These are phyloP conservation scores for Wallacemonas sp. DNA, from an alignment of 208 protist genomes.

Conservation along the genomic window DNA sequence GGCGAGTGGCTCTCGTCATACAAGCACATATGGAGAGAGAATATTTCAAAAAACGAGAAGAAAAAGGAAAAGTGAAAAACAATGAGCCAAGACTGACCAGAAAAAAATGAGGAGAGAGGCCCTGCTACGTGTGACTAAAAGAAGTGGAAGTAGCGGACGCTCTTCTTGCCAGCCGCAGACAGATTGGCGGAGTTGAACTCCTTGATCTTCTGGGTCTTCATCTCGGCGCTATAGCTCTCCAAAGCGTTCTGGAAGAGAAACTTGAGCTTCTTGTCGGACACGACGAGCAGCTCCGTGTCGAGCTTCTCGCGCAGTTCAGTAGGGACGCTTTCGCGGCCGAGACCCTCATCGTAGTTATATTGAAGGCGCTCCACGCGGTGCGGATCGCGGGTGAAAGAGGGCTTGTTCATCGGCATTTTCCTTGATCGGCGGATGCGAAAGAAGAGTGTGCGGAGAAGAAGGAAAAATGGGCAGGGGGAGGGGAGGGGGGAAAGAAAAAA, in stretches of 20 bases:
- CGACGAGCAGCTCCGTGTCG: constrained; percentile 41
- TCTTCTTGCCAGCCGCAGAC: constrained; percentile 18
- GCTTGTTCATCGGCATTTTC: constrained; percentile 60
- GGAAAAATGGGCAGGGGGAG: no score
- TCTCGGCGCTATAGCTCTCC: constrained; percentile 51
- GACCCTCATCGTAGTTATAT: constrained; percentile 77
- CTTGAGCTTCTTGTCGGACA: constrained; percentile 61
- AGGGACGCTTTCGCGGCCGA: constrained; percentile 60
- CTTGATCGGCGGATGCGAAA: neutral
- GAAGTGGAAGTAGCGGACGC: constrained; percentile 35
- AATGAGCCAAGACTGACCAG: neutral
- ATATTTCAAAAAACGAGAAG: no score
- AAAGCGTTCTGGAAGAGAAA: constrained; percentile 81
- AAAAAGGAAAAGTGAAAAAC: constrained; percentile 16
- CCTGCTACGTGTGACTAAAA: no score
- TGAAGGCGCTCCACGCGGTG: constrained; percentile 64
- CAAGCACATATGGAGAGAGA: no score
- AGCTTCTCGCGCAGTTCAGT: constrained; percentile 52
- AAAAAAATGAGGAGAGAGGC: neutral
- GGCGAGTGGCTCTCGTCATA: no score
- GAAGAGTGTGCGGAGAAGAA: constrained; percentile 18
- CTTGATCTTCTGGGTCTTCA: constrained; percentile 65
- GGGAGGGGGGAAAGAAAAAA: no score
- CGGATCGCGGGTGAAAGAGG: constrained; percentile 65
- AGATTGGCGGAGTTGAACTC: constrained; percentile 50